phyloP scores from a whole-genome alignment of 2,329 filamentous ascomycete species.

The Cercospora citrullina region DNA sequence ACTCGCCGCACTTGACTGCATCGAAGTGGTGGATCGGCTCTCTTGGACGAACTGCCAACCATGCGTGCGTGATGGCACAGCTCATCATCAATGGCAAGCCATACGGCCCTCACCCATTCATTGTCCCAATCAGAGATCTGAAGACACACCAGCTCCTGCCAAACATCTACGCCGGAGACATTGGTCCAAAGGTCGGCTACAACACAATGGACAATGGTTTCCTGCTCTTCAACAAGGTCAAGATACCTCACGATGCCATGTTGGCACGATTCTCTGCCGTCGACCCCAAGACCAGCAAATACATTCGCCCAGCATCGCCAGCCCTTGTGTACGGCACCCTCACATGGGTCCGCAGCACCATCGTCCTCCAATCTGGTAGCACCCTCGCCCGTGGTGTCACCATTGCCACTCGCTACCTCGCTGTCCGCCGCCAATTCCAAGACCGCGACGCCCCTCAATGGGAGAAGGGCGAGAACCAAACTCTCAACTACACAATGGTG shows the following conservation, averaged over 20 bases:
- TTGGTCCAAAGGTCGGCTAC: constrained; percentile 77
- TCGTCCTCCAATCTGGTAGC: constrained; percentile 71
- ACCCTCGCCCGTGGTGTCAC: constrained; percentile 74
- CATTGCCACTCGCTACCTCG: constrained; percentile 72
- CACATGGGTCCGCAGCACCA: constrained; percentile 72
- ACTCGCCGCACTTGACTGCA: constrained; percentile 71
- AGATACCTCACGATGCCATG: constrained; percentile 74
- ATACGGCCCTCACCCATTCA: constrained; percentile 74
- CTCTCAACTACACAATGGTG: constrained; percentile 80
- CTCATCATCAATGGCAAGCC: constrained; percentile 67
- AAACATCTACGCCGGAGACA: constrained; percentile 73
- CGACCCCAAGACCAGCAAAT: constrained; percentile 67
- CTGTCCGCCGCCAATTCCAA: constrained; percentile 75
- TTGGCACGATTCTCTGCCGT: constrained; percentile 69
- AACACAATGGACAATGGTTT: constrained; percentile 71
- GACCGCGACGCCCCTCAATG: constrained; percentile 65
- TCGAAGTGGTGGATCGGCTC: constrained; percentile 87
- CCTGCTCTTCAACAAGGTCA: constrained; percentile 73
- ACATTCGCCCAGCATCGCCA: constrained; percentile 65
- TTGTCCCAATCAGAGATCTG: constrained; percentile 71
- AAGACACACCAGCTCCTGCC: constrained; percentile 69
- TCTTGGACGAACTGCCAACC: constrained; percentile 71
- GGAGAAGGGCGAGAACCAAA: constrained; percentile 66
- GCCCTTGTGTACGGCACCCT: constrained; percentile 72
- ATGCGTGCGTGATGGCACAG: constrained; percentile 78